A percentile compares a stretch with the other conserved stretches of the same genome.
Conservation (phyloP, 208 protist species). For the Trypanosomatidae sp. region DNA sequence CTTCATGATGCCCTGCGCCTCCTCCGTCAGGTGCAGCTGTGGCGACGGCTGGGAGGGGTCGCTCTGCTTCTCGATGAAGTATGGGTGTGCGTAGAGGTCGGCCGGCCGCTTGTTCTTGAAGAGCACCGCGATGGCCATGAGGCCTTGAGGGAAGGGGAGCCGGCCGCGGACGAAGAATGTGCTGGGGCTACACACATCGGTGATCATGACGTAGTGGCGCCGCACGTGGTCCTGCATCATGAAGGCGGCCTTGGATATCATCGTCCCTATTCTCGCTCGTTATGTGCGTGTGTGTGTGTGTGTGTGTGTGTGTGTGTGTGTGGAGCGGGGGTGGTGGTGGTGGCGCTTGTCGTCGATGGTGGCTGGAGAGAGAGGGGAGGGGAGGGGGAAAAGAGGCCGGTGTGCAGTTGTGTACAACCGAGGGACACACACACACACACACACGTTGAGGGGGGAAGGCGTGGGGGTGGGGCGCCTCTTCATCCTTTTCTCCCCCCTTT, state of each 20-base stretch:
- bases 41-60: conserved; percentile 79
- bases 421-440: neutral
- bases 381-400: conserved; percentile 1
- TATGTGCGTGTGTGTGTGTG: neutral
- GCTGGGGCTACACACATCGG: conserved; percentile 50
- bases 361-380: neutral
- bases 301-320: neutral
- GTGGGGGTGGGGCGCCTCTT: neutral
- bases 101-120: conserved; percentile 62
- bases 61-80: conserved; percentile 89
- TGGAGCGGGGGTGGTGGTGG: neutral
- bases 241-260: conserved; percentile 84
- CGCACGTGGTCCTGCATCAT: conserved; percentile 87
- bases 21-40: conserved; percentile 86
- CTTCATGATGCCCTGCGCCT: conserved; percentile 82
- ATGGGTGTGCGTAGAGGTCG: conserved; percentile 82
- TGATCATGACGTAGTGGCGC: conserved; percentile 60
- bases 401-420: neutral
- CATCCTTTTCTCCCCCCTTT: too few species aligned
- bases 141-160: conserved; percentile 70
- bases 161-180: conserved; percentile 70
- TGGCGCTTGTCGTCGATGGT: neutral
- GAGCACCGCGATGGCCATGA: conserved; percentile 52
- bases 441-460: too few species aligned
- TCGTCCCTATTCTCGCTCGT: conserved; percentile 19